These are phyloP conservation scores for Solanum lycopersicoides DNA, from an alignment of 257 asterid genomes.

Conservation along the genomic window DNA sequence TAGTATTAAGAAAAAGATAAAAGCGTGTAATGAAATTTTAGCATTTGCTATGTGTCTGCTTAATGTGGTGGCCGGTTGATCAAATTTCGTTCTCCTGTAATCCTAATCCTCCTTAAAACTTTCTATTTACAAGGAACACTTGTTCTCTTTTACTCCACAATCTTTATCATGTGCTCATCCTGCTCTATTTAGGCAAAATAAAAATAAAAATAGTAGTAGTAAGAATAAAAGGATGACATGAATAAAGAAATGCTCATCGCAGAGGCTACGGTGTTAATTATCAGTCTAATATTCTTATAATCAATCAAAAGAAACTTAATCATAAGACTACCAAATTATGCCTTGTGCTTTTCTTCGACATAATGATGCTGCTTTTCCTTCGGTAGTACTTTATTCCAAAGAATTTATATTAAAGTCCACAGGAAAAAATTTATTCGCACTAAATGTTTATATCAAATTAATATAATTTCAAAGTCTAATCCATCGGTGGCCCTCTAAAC, in stretches of 20 bases:
- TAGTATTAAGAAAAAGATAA: background rate
- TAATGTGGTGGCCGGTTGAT: background rate
- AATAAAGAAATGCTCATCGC: background rate
- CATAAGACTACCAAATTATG: background rate
- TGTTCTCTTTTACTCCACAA: background rate
- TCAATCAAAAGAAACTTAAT: background rate
- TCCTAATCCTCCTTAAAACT: background rate
- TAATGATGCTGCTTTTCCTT: background rate
- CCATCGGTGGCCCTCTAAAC: too few relatives aligned
- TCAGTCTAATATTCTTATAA: slow-evolving; percentile 35
- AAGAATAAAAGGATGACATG: background rate
- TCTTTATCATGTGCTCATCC: background rate
- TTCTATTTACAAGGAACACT: background rate
- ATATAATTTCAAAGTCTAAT: too few relatives aligned
- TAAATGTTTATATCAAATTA: too few relatives aligned
- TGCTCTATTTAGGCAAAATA: background rate
- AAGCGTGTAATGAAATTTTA: background rate
- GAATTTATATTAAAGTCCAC: background rate
- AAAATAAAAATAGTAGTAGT: background rate
- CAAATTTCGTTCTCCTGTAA: background rate
- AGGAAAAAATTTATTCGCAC: too few relatives aligned
- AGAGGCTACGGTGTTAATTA: slow-evolving; percentile 45
- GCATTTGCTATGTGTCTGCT: background rate
- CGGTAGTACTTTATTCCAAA: too few relatives aligned
- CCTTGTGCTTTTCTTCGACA: background rate